A percentile compares a stretch with the other conserved stretches of the same genome.
Conservation (phyloP, 495 filamentous ascomycete species). For the Neurospora sp. region DNA sequence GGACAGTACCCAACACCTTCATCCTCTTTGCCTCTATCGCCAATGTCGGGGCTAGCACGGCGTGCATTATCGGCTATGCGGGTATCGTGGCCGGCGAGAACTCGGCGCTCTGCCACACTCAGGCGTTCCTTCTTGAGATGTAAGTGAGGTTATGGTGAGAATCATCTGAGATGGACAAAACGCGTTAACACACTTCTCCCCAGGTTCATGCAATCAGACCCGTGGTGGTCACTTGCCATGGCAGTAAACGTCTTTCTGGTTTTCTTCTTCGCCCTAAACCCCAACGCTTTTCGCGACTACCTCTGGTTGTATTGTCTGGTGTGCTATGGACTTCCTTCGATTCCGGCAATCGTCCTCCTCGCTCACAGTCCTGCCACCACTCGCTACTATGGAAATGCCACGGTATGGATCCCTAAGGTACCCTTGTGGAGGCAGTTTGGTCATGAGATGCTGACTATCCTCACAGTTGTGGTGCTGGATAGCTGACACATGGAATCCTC, state of each 20-base stretch:
- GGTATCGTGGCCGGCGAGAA: constrained; percentile 41
- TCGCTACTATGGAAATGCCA: constrained; percentile 57
- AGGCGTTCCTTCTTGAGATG: constrained; percentile 63
- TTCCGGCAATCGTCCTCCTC: constrained; percentile 59
- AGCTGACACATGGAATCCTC: constrained; percentile 50
- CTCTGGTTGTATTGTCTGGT: constrained; percentile 59
- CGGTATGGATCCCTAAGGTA: constrained; percentile 22
- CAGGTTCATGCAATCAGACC: constrained; percentile 50
- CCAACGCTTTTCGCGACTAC: constrained; percentile 50
- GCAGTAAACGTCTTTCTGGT: constrained; percentile 78
- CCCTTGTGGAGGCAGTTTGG: not conserved
- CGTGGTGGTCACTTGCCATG: constrained; percentile 62
- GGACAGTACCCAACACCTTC: constrained; percentile 73
- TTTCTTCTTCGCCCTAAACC: constrained; percentile 64
- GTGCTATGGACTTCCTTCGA: constrained; percentile 67
- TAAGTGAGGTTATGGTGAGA: constrained; percentile 17
- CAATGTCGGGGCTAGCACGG: constrained; percentile 68
- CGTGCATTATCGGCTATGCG: constrained; percentile 56
- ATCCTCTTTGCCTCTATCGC: constrained; percentile 77
- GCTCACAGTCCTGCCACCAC: not conserved
- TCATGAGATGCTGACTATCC: not conserved
- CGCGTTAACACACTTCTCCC: not conserved
- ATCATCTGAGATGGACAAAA: not conserved
- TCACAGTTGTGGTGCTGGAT: constrained; percentile 80
- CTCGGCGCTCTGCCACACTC: constrained; percentile 57